phyloP scores from a whole-genome alignment of 495 filamentous ascomycete genomes.

The Platismatia glauca region DNA sequence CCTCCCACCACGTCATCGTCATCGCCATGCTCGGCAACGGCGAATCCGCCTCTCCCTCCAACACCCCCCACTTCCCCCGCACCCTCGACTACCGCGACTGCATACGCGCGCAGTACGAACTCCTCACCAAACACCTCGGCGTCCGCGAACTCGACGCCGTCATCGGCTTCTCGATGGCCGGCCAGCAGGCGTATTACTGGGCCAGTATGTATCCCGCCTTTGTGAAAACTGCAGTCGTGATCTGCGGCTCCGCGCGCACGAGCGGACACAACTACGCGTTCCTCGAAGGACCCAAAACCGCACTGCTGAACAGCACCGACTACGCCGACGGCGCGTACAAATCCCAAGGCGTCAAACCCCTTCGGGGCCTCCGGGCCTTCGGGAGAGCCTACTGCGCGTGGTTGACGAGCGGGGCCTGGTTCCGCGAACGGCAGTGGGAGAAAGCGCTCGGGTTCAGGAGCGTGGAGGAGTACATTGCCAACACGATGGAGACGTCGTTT shows the following conservation, averaged over 20 bases:
- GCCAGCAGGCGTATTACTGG: slow-evolving; percentile 42
- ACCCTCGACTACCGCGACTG: slow-evolving; percentile 30
- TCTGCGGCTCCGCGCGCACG: slow-evolving; percentile 36
- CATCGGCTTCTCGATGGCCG: slow-evolving; percentile 43
- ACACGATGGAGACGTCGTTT: slow-evolving; percentile 25
- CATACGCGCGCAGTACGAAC: slow-evolving; percentile 29
- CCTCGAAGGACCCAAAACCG: slow-evolving; percentile 39
- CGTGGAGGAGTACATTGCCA: slow-evolving; percentile 32
- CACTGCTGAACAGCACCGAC: slow-evolving; percentile 35
- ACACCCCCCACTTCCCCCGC: slow-evolving; percentile 25
- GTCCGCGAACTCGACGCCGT: slow-evolving; percentile 28
- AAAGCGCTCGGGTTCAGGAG: slow-evolving; percentile 29
- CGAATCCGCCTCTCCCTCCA: slow-evolving; percentile 33
- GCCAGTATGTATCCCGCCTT: slow-evolving; percentile 34
- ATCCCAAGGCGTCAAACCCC: slow-evolving; percentile 23
- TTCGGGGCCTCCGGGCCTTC: slow-evolving; percentile 34
- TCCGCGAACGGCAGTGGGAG: slow-evolving; percentile 31
- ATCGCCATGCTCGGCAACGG: slow-evolving; percentile 33
- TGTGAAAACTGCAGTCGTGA: slow-evolving; percentile 30
- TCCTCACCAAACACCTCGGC: slow-evolving; percentile 25
- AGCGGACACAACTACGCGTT: slow-evolving; percentile 40
- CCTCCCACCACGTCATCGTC: slow-evolving; percentile 31
- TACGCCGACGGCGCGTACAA: slow-evolving; percentile 33
- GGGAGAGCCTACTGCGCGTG: slow-evolving; percentile 37
- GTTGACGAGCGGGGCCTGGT: slow-evolving; percentile 37